These are phyloP conservation scores for Albifimbria verrucaria DNA, from an alignment of 2,329 filamentous ascomycete species.

Conservation along the genomic window DNA sequence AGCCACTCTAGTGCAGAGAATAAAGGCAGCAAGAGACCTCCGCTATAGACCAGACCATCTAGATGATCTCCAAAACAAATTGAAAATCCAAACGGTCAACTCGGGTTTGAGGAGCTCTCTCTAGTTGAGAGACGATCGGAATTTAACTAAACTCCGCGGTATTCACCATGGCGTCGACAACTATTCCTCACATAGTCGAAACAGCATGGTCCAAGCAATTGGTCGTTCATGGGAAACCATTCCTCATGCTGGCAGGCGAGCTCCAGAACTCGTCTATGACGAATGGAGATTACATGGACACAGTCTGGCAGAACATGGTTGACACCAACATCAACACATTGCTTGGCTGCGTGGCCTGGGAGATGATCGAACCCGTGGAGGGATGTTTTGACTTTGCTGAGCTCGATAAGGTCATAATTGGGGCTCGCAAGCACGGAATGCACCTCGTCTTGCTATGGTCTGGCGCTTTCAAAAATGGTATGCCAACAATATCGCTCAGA, in stretches of 20 bases:
- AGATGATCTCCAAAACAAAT: too few relatives aligned
- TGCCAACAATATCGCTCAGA: too few relatives aligned
- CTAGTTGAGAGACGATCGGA: too few relatives aligned
- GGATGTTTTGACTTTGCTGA: constrained; percentile 22
- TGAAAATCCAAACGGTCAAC: too few relatives aligned
- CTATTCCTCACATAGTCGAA: too few relatives aligned
- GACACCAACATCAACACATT: constrained; percentile 25
- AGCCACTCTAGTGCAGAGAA: too few relatives aligned
- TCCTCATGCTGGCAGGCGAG: constrained; percentile 26
- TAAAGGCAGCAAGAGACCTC: too few relatives aligned
- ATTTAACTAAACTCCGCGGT: too few relatives aligned
- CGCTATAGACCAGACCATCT: too few relatives aligned
- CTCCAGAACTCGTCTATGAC: constrained; percentile 26
- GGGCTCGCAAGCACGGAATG: constrained; percentile 15
- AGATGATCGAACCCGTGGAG: constrained; percentile 25
- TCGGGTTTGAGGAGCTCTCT: too few relatives aligned
- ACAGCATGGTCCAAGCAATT: constrained; percentile 29
- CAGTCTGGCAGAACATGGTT: constrained; percentile 19
- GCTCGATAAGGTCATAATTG: constrained; percentile 20
- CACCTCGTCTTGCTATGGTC: constrained; percentile 27
- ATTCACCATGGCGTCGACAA: too few relatives aligned
- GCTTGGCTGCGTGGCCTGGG: constrained; percentile 26
- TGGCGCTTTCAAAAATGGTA: constrained; percentile 26
- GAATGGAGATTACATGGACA: constrained; percentile 12
- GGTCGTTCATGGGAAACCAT: constrained; percentile 22